These are phyloP conservation scores for Xylaria sp. DNA, from an alignment of 2,329 filamentous ascomycete genomes.

Conservation along the genomic window DNA sequence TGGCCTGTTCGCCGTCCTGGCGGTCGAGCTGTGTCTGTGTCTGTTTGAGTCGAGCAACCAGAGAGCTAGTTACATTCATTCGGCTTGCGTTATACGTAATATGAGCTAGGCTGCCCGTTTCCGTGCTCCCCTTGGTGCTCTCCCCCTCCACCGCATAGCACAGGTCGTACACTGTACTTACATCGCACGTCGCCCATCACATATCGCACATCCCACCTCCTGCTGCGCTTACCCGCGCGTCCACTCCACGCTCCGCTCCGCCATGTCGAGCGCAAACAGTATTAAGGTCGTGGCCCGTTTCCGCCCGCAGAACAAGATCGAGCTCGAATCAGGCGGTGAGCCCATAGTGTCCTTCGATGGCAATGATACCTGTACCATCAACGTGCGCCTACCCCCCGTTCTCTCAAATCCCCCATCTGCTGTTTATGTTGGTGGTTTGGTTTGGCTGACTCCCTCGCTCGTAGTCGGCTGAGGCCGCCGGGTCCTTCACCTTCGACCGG, in stretches of 20 bases:
- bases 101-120: slow-evolving; percentile 46
- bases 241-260: slow-evolving; percentile 48
- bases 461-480: slow-evolving; percentile 83
- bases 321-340: slow-evolving; percentile 89
- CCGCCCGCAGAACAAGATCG: slow-evolving; percentile 94
- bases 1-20: slow-evolving; percentile 48
- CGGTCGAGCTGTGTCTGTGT: slow-evolving; percentile 45
- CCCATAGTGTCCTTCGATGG: slow-evolving; percentile 90
- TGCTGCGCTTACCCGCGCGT: slow-evolving; percentile 46
- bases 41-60: slow-evolving; percentile 18
- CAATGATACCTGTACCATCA: slow-evolving; percentile 87
- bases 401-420: neutral
- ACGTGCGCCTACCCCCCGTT: slow-evolving; percentile 66
- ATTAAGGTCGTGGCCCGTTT: slow-evolving; percentile 97
- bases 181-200: neutral
- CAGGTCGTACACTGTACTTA: neutral
- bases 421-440: neutral
- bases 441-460: slow-evolving; percentile 44
- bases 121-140: slow-evolving; percentile 24
- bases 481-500: slow-evolving; percentile 95
- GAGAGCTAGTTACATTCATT: slow-evolving; percentile 22
- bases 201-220: slow-evolving; percentile 15
- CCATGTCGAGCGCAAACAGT: slow-evolving; percentile 70
- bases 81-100: slow-evolving; percentile 39
- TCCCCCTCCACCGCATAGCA: slow-evolving; percentile 1